Conservation (phyloP, 495 filamentous ascomycete species). For the Daldinia bambusicola region DNA sequence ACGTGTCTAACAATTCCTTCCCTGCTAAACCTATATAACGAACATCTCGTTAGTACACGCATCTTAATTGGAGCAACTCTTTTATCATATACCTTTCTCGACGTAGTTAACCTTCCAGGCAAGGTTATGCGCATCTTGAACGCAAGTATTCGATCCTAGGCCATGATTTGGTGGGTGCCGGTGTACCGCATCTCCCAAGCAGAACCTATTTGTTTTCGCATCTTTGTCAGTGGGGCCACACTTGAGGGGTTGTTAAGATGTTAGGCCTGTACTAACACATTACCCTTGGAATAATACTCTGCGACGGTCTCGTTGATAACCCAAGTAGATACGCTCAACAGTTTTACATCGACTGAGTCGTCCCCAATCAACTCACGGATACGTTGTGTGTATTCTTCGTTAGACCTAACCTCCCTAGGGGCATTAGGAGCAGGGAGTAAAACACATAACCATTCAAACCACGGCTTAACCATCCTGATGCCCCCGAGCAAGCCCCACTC, state of each 20-base stretch:
- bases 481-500: not conserved
- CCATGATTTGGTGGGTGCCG: not conserved
- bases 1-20: not conserved
- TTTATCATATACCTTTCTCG: not conserved
- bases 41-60: not conserved
- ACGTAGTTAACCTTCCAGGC: not conserved
- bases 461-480: constrained; percentile 3
- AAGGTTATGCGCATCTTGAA: not conserved
- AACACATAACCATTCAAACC: not conserved
- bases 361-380: constrained; percentile 1
- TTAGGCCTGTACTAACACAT: not conserved
- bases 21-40: not conserved
- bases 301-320: not conserved
- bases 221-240: not conserved
- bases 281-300: not conserved
- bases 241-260: not conserved
- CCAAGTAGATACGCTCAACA: not conserved
- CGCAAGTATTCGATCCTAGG: not conserved
- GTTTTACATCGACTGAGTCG: not conserved
- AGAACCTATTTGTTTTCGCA: not conserved
- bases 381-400: not conserved
- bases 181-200: not conserved
- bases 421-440: not conserved
- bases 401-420: not conserved
- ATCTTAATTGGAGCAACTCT: not conserved